These are phyloP conservation scores for Phanerodontia chrysosporium DNA, from an alignment of 768 basidiomycete genomes.

Conservation along the genomic window DNA sequence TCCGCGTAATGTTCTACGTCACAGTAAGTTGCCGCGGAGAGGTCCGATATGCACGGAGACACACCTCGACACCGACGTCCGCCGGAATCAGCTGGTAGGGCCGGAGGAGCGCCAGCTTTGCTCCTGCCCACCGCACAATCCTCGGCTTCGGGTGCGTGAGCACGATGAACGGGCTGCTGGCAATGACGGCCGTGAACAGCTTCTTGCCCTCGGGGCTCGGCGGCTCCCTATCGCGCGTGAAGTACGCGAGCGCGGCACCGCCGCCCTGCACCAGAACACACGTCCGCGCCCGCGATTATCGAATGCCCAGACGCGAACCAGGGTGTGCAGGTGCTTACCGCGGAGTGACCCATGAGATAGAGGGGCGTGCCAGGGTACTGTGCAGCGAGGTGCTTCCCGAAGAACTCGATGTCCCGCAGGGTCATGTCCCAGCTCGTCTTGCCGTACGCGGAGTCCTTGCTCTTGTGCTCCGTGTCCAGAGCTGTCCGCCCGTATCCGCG, in stretches of 20 bases:
- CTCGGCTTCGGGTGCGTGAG: slow-evolving; percentile 59
- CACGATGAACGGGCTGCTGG: slow-evolving; percentile 61
- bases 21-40: slow-evolving; percentile 27
- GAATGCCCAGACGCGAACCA: slow-evolving; percentile 1
- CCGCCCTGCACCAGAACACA: slow-evolving; percentile 55
- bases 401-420: slow-evolving; percentile 68
- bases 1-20: slow-evolving; percentile 9
- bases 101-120: slow-evolving; percentile 39
- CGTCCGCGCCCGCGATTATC: not conserved
- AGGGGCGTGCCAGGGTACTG: slow-evolving; percentile 46
- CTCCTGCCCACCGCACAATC: slow-evolving; percentile 47
- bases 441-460: slow-evolving; percentile 53
- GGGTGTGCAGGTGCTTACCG: slow-evolving; percentile 43
- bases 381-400: slow-evolving; percentile 46
- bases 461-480: slow-evolving; percentile 50
- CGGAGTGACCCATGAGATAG: slow-evolving; percentile 77
- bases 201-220: slow-evolving; percentile 32
- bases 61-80: slow-evolving; percentile 44
- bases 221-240: slow-evolving; percentile 34
- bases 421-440: slow-evolving; percentile 62
- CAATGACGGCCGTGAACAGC: slow-evolving; percentile 59
- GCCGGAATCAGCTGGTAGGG: slow-evolving; percentile 57
- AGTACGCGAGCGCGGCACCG: slow-evolving; percentile 55
- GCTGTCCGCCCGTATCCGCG: slow-evolving; percentile 79
- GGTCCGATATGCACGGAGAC: slow-evolving; percentile 42